A percentile compares a stretch with the other conserved stretches of the same genome.
Evolutionary conservation across 768 basidiomycete species (phyloP).

Genomic region (Rickenella mellea): DNA sequence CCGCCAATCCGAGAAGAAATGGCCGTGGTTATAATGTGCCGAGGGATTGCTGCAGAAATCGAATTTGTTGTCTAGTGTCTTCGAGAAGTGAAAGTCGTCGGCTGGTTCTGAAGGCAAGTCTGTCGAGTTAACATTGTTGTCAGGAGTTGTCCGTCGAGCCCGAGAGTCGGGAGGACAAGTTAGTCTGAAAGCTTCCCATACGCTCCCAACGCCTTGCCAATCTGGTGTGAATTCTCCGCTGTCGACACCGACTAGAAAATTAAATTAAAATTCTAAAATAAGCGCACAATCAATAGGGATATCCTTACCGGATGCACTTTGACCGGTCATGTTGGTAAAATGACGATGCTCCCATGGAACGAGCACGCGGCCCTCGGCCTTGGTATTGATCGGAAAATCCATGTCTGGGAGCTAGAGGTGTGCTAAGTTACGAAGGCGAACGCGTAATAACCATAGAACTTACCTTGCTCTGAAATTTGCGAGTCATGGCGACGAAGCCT

Average conservation of each 20-base stretch:
- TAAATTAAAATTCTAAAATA: no score
- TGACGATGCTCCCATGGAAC: conserved; percentile 82
- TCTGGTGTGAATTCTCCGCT: conserved; percentile 57
- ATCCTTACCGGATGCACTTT: conserved; percentile 22
- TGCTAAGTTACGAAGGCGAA: conserved; percentile 2
- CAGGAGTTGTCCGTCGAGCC: conserved; percentile 62
- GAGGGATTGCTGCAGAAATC: conserved; percentile 80
- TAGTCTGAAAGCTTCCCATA: conserved; percentile 94
- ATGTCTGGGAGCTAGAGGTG: conserved; percentile 72
- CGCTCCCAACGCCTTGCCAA: conserved; percentile 75
- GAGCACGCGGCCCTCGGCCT: conserved; percentile 87
- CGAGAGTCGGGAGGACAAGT: conserved; percentile 74
- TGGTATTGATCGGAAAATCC: conserved; percentile 90
- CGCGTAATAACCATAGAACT: conserved; percentile 11
- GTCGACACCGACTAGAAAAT: background rate
- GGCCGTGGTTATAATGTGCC: conserved; percentile 82
- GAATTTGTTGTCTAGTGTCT: conserved; percentile 48
- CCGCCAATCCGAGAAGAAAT: conserved; percentile 96
- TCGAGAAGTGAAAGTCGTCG: conserved; percentile 56
- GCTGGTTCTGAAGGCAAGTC: conserved; percentile 17
- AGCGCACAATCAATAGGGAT: no score
- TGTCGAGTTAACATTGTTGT: conserved; percentile 6
- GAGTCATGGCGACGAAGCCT: conserved; percentile 69
- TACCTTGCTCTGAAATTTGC: conserved; percentile 58
- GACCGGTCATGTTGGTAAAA: conserved; percentile 58